phyloP scores from a whole-genome alignment of 768 basidiomycete genomes.

The Mycena crocata region DNA sequence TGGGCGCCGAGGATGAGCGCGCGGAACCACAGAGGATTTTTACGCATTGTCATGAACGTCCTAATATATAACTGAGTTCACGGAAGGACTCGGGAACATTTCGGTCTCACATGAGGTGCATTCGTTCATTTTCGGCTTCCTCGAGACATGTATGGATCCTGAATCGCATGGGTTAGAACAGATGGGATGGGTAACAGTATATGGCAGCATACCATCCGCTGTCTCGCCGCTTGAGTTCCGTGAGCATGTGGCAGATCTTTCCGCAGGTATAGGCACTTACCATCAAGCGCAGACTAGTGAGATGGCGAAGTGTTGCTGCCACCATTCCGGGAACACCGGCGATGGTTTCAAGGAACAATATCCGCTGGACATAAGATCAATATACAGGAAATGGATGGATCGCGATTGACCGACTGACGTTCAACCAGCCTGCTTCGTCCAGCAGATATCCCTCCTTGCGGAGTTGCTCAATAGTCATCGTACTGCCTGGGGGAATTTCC shows the following conservation, averaged over 20 bases:
- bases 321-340: constrained; percentile 98
- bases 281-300: constrained; percentile 90
- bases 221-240: constrained; percentile 56
- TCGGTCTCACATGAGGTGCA: constrained; percentile 84
- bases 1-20: constrained; percentile 89
- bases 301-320: constrained; percentile 88
- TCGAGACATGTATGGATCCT: constrained; percentile 96
- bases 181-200: constrained; percentile 1
- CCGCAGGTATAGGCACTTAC: constrained; percentile 50
- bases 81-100: not conserved
- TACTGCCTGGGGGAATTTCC: constrained; percentile 66
- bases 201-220: constrained; percentile 57
- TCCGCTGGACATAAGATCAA: constrained; percentile 51
- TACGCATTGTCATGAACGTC: constrained; percentile 95
- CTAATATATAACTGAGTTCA: constrained; percentile 48
- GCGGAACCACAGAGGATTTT: constrained; percentile 88
- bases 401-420: constrained; percentile 55
- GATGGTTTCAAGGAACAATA: constrained; percentile 81
- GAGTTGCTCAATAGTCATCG: constrained; percentile 79
- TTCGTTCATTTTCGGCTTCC: constrained; percentile 97
- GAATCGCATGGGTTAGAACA: constrained; percentile 48
- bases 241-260: constrained; percentile 1
- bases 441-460: constrained; percentile 80
- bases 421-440: constrained; percentile 81
- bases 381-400: constrained; percentile 2